Conservation (phyloP, 164 flowering plant species). For the Buxus sempervirens region DNA sequence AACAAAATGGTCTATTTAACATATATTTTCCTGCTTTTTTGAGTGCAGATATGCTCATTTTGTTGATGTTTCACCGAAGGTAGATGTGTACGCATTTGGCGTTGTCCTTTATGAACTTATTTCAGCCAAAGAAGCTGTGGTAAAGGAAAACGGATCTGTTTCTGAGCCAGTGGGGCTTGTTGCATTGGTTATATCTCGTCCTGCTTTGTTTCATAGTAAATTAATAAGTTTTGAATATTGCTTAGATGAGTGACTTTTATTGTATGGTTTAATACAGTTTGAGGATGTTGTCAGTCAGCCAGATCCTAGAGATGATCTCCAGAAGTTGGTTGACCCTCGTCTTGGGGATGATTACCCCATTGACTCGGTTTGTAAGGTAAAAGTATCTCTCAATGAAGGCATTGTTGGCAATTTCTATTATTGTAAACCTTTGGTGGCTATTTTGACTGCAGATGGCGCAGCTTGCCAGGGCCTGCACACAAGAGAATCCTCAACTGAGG, state of each 20-base stretch:
- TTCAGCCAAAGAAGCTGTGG: conserved; percentile 79
- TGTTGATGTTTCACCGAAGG: conserved; percentile 84
- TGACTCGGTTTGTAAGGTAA: conserved; percentile 69
- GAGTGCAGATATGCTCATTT: conserved; percentile 73
- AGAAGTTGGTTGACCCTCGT: conserved; percentile 57
- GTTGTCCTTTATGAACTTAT: conserved; percentile 87
- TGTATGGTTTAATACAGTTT: conserved; percentile 43
- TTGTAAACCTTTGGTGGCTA: neutral
- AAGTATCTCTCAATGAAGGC: neutral
- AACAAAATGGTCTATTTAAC: too few species aligned
- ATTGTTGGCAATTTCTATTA: neutral
- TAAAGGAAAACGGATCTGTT: conserved; percentile 39
- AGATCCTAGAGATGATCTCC: conserved; percentile 47
- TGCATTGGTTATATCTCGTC: conserved; percentile 46
- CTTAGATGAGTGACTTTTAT: neutral
- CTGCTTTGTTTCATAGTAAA: neutral
- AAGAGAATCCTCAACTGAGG: conserved; percentile 39
- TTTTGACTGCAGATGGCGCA: conserved; percentile 36
- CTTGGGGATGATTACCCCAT: conserved; percentile 68
- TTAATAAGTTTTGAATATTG: neutral
- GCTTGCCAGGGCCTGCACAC: conserved; percentile 47
- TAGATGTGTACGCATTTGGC: conserved; percentile 93
- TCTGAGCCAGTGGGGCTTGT: conserved; percentile 75
- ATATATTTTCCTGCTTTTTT: neutral
- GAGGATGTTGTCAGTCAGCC: conserved; percentile 57